Base-by-base conservation (phyloP, 495 filamentous ascomycete genomes). In the Aspergillus funiculosus region DNA sequence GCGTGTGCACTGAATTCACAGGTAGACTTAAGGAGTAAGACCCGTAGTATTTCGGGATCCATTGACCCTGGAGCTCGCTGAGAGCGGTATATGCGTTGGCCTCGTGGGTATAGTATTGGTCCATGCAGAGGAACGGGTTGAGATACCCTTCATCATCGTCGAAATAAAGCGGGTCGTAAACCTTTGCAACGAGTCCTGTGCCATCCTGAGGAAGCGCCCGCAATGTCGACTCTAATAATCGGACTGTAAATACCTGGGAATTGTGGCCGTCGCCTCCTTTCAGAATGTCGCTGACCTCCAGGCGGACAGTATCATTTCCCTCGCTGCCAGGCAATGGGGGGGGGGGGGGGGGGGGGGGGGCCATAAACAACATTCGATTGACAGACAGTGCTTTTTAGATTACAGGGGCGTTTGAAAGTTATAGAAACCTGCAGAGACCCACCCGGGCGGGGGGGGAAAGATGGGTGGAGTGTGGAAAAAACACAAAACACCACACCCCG, bases 81-180 rank as follows among this genome's bases (percentile, higher is more conserved):
- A 62, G 50, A 27, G 14, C 24, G 4, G 13, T 37, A 47, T 62
- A 64, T 29, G 52, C 50, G 25, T 51, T 51, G 37, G 48, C 52
- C 46, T 62, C 57, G 37, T 54, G 58, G 14, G 54, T 54, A 39
- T 64, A 64, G 34, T 54, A 36, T 34, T 53, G 38, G 38, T 62
- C 57, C 32, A 52, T 51, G 47, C 50, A 50, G 30, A 50, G 48
- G 24, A 62, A 64, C 21, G 53, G 52, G 34, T 62, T 39, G 44
- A 55, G 40, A 22, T 50, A 20, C 18, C 48, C 52, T 27, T 39
- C 29, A 9, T 60, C 54, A 50, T 62, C 48, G 38, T 62, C 43
- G 30, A 54, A 47, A 31, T 60, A 64, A 24, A 62, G 48, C 29
- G 61, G 57, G 48, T 62, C 59, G 39, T 62, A 64, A 25, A 62